Evolutionary conservation across 192 early-diverging fungal species (phyloP), one percentile per base, ranked within the genome.

Genomic region (Funneliformis geosporum): DNA sequence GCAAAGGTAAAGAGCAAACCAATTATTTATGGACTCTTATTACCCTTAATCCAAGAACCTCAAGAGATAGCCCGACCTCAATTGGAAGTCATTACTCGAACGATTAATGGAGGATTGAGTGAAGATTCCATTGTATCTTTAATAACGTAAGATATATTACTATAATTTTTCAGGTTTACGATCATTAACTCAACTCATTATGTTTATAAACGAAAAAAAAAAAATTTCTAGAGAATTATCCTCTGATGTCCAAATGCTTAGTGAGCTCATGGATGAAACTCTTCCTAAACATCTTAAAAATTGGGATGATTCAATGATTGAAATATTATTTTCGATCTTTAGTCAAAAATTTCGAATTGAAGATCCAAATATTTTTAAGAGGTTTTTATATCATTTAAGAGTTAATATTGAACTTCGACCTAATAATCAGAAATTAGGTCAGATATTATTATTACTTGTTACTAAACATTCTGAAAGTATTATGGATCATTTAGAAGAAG

Each of bases 361-460:
- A 23, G 8, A 44, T 55, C 46, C 18, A 39, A 7, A 68, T 8
- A 47, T 68, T 21, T 40, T 78, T 16, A 14, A 16, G 69, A 47
- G 14, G 38, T 78, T 78, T 40, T 60, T 78, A 66, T 55, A 14
- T 12, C 11, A 42, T 10, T 23, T 78, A 12, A 23, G 60, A 42
- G 18, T 47, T 47, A 78, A 69, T 40, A 50, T 78, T 68, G 76
- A 78, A 69, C 6, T 8, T n/a, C 16, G 38, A 69, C 66, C 76
- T 11, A 33, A 68, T 40, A 69, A 78, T 42, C 42, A 59, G 28
- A 78, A 78, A 69, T 59, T 78, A 46, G 64, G 50, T 21, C 76
- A 78, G 18, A 25, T 78, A 47, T 46, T 78, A 27, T 28, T 78
- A 27, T 69, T 78, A 40, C 43, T 78, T 33, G 65, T 78, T 38